phyloP scores from a whole-genome alignment of 1,284 basidiomycete genomes.

The Cryptococcus sp. region DNA sequence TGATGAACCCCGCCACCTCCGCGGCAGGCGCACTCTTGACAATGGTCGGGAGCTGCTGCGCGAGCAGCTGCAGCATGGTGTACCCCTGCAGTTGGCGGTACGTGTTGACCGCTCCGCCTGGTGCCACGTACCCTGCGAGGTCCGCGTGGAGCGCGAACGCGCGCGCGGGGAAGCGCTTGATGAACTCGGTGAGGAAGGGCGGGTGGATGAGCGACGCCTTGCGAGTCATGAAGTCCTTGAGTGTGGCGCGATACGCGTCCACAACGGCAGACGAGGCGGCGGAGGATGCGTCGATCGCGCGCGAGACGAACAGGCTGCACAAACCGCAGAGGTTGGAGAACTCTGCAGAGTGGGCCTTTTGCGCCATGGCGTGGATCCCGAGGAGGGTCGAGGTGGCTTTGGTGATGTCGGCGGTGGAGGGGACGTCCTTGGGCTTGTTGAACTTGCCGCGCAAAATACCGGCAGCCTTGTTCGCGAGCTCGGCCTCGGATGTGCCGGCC shows the following conservation, averaged over 20 bases:
- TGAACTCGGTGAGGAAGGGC: constrained; percentile 74
- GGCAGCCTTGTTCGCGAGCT: constrained; percentile 78
- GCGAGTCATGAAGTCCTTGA: constrained; percentile 73
- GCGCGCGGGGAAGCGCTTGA: constrained; percentile 62
- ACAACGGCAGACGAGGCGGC: constrained; percentile 47
- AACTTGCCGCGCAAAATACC: constrained; percentile 73
- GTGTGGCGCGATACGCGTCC: constrained; percentile 63
- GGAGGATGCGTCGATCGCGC: constrained; percentile 52
- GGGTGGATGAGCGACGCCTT: constrained; percentile 74
- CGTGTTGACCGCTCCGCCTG: constrained; percentile 62
- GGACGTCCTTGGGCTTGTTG: constrained; percentile 68
- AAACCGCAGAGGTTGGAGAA: constrained; percentile 67
- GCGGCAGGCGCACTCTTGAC: constrained; percentile 49
- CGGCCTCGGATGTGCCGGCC: constrained; percentile 70
- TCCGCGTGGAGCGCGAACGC: constrained; percentile 67
- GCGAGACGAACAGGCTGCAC: constrained; percentile 70
- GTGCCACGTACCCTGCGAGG: constrained; percentile 55
- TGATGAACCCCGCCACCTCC: constrained; percentile 55
- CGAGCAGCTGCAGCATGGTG: constrained; percentile 65
- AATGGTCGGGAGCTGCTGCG: constrained; percentile 59
- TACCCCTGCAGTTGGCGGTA: constrained; percentile 74
- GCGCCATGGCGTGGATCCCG: constrained; percentile 70
- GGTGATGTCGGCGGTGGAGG: constrained; percentile 55
- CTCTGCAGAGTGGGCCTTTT: constrained; percentile 60
- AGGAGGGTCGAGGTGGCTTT: constrained; percentile 57